Conservation (phyloP, 345 rosid genomes). For the Hevea brasiliensis region DNA sequence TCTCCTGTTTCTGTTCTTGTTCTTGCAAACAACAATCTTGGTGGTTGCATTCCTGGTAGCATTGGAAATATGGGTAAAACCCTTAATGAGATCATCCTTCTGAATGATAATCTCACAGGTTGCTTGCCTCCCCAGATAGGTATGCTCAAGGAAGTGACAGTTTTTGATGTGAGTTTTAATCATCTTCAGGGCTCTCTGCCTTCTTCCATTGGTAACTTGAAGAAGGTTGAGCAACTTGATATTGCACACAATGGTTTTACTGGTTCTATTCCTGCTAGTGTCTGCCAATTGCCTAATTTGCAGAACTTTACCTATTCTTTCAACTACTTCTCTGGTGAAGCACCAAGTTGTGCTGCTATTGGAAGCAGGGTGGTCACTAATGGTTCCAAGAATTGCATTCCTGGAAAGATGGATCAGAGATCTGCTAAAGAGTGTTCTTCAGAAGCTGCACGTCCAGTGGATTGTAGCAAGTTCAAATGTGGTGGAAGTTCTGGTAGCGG, state of each 20-base stretch:
- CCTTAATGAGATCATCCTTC: constrained; percentile 62
- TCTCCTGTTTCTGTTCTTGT: constrained; percentile 74
- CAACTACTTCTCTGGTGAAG: constrained; percentile 64
- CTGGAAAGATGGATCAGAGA: constrained; percentile 48
- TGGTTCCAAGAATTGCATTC: constrained; percentile 51
- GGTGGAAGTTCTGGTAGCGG: constrained; percentile 18
- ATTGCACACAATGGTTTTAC: constrained; percentile 61
- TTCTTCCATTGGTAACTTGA: constrained; percentile 51
- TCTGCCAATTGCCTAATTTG: constrained; percentile 56
- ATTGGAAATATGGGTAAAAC: constrained; percentile 71
- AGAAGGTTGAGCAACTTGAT: constrained; percentile 66
- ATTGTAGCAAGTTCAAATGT: constrained; percentile 60
- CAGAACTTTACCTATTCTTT: constrained; percentile 62
- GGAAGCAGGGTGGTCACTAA: constrained; percentile 24
- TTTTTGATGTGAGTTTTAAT: constrained; percentile 65
- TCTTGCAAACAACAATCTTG: constrained; percentile 67
- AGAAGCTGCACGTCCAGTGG: constrained; percentile 48
- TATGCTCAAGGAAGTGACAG: constrained; percentile 50
- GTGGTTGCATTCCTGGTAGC: constrained; percentile 73
- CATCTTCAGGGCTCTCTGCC: constrained; percentile 58
- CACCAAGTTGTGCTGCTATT: constrained; percentile 53
- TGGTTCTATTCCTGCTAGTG: constrained; percentile 51
- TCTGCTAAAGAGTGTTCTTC: constrained; percentile 57
- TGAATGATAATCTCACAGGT: constrained; percentile 70
- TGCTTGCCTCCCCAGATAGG: constrained; percentile 75